A percentile compares a stretch with the other conserved stretches of the same genome.
Conservation (phyloP, 345 rosid genomes). For the Jatropha curcas region DNA sequence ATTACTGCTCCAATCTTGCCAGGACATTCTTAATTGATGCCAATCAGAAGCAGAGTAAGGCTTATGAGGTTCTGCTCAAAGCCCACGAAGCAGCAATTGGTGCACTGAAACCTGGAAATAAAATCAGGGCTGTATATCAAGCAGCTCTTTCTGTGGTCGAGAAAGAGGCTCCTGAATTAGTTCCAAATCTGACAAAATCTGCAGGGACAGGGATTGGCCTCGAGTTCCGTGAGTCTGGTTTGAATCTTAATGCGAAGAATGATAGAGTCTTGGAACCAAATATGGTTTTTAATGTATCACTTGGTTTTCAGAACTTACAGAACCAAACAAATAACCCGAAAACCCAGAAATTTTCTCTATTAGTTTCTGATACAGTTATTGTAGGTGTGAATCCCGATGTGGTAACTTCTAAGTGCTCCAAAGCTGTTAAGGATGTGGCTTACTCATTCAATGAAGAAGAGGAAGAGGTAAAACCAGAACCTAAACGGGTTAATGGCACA, state of each 20-base stretch:
- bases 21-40: conserved; percentile 85
- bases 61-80: conserved; percentile 79
- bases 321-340: conserved; percentile 53
- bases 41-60: conserved; percentile 66
- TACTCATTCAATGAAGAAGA: conserved; percentile 89
- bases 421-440: conserved; percentile 80
- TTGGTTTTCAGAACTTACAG: conserved; percentile 87
- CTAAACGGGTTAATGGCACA: conserved; percentile 37
- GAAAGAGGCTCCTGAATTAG: conserved; percentile 72
- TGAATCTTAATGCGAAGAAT: conserved; percentile 75
- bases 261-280: conserved; percentile 54
- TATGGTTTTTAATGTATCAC: conserved; percentile 78
- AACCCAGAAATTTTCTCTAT: conserved; percentile 56
- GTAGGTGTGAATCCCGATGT: conserved; percentile 58
- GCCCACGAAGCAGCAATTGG: conserved; percentile 83
- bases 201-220: conserved; percentile 97
- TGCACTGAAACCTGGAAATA: conserved; percentile 69
- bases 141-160: conserved; percentile 77
- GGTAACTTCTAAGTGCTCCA: conserved; percentile 60
- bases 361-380: conserved; percentile 82
- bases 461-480: conserved; percentile 50
- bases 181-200: conserved; percentile 71
- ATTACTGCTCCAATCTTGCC: conserved; percentile 87
- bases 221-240: conserved; percentile 84
- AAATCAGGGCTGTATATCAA: conserved; percentile 57